A percentile compares a stretch with the other conserved stretches of the same genome.
phyloP scores from a whole-genome alignment of 768 basidiomycete genomes.

The Leccinum truebloodii region DNA sequence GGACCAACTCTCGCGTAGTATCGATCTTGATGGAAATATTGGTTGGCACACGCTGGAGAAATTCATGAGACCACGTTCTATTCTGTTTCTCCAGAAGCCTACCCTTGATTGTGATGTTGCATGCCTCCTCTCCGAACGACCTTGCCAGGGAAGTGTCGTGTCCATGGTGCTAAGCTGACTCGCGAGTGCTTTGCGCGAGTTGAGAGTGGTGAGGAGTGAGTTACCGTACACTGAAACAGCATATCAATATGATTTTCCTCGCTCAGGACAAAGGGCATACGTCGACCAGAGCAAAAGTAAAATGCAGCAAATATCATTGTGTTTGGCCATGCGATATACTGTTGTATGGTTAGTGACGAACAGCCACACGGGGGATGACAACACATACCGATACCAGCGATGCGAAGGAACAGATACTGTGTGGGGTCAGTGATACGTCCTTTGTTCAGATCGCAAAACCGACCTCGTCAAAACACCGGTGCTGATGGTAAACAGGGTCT shows the following conservation, averaged over 20 bases:
- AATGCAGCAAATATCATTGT: constrained; percentile 61
- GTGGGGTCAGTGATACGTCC: constrained; percentile 6
- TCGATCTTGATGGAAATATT: constrained; percentile 1
- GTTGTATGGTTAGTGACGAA: background rate
- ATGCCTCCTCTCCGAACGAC: background rate
- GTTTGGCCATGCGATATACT: constrained; percentile 49
- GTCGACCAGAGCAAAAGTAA: constrained; percentile 58
- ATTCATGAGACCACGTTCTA: background rate
- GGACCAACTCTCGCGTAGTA: background rate
- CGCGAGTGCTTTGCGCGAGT: constrained; percentile 52
- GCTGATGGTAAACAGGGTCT: constrained; percentile 58
- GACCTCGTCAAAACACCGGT: constrained; percentile 36
- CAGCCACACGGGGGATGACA: background rate
- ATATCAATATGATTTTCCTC: background rate
- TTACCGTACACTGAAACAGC: constrained; percentile 48
- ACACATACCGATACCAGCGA: constrained; percentile 50
- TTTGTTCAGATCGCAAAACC: constrained; percentile 1
- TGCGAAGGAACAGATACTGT: constrained; percentile 51
- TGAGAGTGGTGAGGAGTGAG: constrained; percentile 60
- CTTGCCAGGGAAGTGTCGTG: constrained; percentile 20
- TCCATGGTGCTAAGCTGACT: constrained; percentile 7
- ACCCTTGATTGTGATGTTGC: background rate
- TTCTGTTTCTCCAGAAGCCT: background rate
- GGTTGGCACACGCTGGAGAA: background rate
- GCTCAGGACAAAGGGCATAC: constrained; percentile 38